Evolutionary conservation across 306 rosid species (phyloP).

Genomic region (Ceratonia siliqua): DNA sequence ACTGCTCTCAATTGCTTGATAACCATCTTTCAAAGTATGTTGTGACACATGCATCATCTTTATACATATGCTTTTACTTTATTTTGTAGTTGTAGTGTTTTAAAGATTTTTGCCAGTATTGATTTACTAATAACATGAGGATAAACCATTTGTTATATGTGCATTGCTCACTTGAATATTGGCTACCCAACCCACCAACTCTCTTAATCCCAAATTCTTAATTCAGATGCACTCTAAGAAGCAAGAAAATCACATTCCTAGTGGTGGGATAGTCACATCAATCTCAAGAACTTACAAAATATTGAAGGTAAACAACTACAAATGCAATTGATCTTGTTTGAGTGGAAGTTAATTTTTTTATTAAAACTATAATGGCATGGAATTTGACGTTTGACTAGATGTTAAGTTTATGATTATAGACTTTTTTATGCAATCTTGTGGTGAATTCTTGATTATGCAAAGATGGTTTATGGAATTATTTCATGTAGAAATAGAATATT

Average conservation of each 20-base stretch:
- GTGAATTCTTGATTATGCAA: too few relatives aligned
- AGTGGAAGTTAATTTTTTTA: too few relatives aligned
- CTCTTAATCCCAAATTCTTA: background rate
- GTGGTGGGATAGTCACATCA: conserved; percentile 97
- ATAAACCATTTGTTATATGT: background rate
- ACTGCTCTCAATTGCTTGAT: conserved; percentile 14
- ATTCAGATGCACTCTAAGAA: conserved; percentile 51
- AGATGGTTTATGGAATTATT: too few relatives aligned
- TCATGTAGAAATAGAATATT: too few relatives aligned
- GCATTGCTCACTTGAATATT: background rate
- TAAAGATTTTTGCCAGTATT: background rate
- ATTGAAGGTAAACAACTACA: conserved; percentile 63
- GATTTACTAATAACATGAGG: too few relatives aligned
- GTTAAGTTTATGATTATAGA: too few relatives aligned
- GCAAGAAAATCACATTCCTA: conserved; percentile 75
- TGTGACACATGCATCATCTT: conserved; percentile 6
- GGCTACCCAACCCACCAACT: background rate
- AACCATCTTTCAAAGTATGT: background rate
- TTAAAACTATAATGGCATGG: too few relatives aligned
- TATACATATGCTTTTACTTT: background rate
- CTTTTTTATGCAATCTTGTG: too few relatives aligned
- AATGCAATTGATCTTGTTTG: conserved; percentile 15
- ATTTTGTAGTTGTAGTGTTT: conserved; percentile 2
- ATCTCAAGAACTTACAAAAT: conserved; percentile 85
- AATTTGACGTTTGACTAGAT: too few relatives aligned